Percentiles rank a stretch among this genome's conserved stretches.
Conservation (phyloP, 2,329 filamentous ascomycete genomes). For the Alternaria ventricosa region DNA sequence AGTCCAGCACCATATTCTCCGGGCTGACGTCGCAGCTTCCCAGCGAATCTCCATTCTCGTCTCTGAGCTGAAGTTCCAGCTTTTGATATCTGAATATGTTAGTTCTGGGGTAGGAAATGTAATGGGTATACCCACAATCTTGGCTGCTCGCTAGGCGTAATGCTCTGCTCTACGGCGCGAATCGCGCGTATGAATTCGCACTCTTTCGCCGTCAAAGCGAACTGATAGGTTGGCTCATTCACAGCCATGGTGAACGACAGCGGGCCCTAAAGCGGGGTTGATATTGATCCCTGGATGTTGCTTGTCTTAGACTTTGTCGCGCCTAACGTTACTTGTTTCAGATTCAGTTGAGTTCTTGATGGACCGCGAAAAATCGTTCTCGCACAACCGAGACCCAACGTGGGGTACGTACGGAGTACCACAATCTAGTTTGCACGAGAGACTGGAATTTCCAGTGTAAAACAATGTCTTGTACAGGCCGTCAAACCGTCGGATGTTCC, state of each 20-base stretch:
- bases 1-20: background rate
- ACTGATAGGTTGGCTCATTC: background rate
- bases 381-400: background rate
- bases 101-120: background rate
- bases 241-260: background rate
- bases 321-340: background rate
- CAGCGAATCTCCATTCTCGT: background rate
- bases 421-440: background rate
- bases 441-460: background rate
- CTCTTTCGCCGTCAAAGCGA: background rate
- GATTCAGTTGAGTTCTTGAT: background rate
- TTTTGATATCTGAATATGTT: background rate
- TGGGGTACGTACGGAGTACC: background rate
- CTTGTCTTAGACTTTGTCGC: background rate
- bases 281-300: background rate
- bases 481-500: background rate
- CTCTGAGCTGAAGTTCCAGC: background rate
- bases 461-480: background rate
- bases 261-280: background rate
- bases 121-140: background rate
- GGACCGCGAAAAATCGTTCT: background rate
- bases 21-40: background rate
- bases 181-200: background rate
- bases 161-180: background rate
- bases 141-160: background rate